Evolutionary conservation across 2,329 filamentous ascomycete genomes (phyloP), one percentile per base, ranked within the genome.

Genomic region (Esteya vermicola): DNA sequence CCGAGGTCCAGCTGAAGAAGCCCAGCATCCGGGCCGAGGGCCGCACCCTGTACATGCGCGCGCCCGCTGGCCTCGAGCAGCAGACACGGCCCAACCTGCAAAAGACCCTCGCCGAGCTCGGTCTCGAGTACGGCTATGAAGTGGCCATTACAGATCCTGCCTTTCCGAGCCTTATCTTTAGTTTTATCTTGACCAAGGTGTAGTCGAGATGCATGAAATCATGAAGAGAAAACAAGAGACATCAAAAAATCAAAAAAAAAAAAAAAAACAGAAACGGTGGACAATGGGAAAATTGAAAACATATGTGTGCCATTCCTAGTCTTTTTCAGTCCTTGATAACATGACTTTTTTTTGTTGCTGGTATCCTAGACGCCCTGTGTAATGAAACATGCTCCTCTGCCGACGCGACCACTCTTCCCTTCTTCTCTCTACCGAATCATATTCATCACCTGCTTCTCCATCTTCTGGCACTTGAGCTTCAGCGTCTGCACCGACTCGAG

Each of bases 121-220:
- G 64, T 1, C 52, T 98, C 19, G 71, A 72, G 34, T 69, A 86
- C 50, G 85, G 86, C 12, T 82, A 95, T 55, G 85, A 95, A 59
- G 72, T 98, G 36, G 85, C 78, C n/a, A 81, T 98, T 35, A 88
- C 85, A 14, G 89, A 96, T 58, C 82, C 85, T n/a, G 84, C 85
- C 1, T 91, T 93, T 55, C 75, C 78, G 26, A 78, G 84, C 21
- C 74, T 82, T 54, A 78, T 75, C 18, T 77, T 76, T 51, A 66
- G 64, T 46, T 77, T 72, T 49, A 63, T 62, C 48, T 54, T 77
- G 31, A 62, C 58, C 48, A 63, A 61, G 46, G 41, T 46, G 40
- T 45, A 25, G 21, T 3, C 9, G 18, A 32, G 9, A 32, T 30
- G n/a, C 14, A 39, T 18, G 30, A 26, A n/a, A n/a, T n/a, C n/a